Percentiles rank a stretch among this genome's conserved stretches.
Evolutionary conservation across 768 basidiomycete genomes (phyloP).

Genomic region (Kwoniella newhampshirensis): DNA sequence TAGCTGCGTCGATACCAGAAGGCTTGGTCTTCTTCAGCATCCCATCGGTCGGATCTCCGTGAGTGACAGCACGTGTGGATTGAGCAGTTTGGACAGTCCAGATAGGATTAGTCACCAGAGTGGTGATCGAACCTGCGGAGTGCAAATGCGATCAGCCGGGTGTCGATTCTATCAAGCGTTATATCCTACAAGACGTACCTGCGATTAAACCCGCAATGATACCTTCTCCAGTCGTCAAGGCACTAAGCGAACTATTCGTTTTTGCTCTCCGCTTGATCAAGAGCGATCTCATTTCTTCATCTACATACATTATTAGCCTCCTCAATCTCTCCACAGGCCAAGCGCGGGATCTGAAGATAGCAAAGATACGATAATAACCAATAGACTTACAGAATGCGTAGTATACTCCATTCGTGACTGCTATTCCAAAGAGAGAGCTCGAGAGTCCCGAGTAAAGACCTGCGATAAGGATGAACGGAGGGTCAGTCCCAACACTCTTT

Average conservation of each 20-base stretch:
- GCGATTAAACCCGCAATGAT: constrained; percentile 85
- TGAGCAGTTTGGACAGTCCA: constrained; percentile 96
- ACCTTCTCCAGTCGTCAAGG: constrained; percentile 79
- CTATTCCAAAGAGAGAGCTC: constrained; percentile 84
- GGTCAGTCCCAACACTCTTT: no score
- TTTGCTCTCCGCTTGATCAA: constrained; percentile 38
- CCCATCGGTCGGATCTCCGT: constrained; percentile 1
- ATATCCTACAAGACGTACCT: no score
- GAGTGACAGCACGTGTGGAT: constrained; percentile 55
- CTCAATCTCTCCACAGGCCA: no score
- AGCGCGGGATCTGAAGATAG: no score
- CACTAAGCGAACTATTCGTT: constrained; percentile 43
- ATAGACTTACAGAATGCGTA: constrained; percentile 58
- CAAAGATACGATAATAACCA: background rate
- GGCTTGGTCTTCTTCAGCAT: constrained; percentile 54
- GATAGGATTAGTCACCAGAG: constrained; percentile 85
- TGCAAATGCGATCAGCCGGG: background rate
- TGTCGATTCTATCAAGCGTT: no score
- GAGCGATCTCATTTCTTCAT: constrained; percentile 53
- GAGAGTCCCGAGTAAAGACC: constrained; percentile 85
- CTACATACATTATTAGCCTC: constrained; percentile 18
- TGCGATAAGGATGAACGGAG: no score
- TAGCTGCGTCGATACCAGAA: constrained; percentile 66
- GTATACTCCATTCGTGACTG: constrained; percentile 87
- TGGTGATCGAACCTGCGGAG: constrained; percentile 74